phyloP scores from a whole-genome alignment of 768 basidiomycete species.

The Russula emetica region DNA sequence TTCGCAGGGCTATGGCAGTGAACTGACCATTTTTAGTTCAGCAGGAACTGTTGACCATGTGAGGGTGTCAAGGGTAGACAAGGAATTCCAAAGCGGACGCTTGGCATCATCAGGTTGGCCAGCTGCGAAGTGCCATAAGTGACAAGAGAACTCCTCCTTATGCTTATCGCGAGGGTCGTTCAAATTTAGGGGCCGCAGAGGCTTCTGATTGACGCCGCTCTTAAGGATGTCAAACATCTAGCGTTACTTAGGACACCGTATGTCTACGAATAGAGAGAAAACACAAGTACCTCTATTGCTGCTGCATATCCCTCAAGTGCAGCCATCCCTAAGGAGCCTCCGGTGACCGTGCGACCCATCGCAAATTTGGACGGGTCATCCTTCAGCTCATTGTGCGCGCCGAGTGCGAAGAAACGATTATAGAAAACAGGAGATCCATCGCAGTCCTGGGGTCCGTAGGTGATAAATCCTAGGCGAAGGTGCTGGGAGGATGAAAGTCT shows the following conservation, averaged over 20 bases:
- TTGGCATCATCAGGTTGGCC: constrained; percentile 25
- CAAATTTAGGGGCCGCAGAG: constrained; percentile 14
- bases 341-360: constrained; percentile 26
- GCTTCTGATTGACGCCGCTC: constrained; percentile 17
- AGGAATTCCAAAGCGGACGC: constrained; percentile 19
- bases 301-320: constrained; percentile 28
- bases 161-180: constrained; percentile 18
- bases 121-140: constrained; percentile 28
- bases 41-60: constrained; percentile 22
- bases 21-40: constrained; percentile 26
- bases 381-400: constrained; percentile 23
- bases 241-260: not conserved
- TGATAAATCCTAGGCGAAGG: constrained; percentile 28
- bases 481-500: constrained; percentile 2
- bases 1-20: not conserved
- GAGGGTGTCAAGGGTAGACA: constrained; percentile 22
- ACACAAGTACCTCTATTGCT: constrained; percentile 24
- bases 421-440: constrained; percentile 26
- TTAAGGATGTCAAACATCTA: constrained; percentile 28
- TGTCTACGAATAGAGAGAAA: not conserved
- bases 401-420: constrained; percentile 27
- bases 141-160: constrained; percentile 19
- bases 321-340: constrained; percentile 26
- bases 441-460: constrained; percentile 29
- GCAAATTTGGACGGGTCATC: constrained; percentile 22